phyloP scores from a whole-genome alignment of 768 basidiomycete species.

The Termitomyces sp. region DNA sequence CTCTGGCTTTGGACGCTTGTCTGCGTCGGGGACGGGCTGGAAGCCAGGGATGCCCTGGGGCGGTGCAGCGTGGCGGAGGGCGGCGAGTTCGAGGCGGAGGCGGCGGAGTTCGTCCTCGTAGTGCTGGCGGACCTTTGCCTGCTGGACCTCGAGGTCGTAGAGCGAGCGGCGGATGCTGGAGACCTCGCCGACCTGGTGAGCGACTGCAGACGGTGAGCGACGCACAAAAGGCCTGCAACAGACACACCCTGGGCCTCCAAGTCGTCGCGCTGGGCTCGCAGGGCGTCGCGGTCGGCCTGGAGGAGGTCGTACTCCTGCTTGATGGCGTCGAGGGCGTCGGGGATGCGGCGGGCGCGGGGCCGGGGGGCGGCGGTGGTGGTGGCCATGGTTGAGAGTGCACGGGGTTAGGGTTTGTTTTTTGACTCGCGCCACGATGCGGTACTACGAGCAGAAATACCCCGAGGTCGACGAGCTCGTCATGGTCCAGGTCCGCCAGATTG shows the following conservation, averaged over 20 bases:
- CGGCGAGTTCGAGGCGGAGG: conserved; percentile 66
- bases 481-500: conserved; percentile 99
- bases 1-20: conserved; percentile 16
- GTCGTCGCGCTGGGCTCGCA: conserved; percentile 85
- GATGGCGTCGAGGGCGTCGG: conserved; percentile 74
- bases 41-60: conserved; percentile 20
- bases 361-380: not conserved
- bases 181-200: conserved; percentile 84
- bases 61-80: conserved; percentile 10
- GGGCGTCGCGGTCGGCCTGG: conserved; percentile 46
- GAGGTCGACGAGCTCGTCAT: conserved; percentile 98
- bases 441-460: conserved; percentile 91
- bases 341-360: conserved; percentile 37
- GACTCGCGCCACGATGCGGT: conserved; percentile 57
- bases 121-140: conserved; percentile 79
- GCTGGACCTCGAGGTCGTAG: conserved; percentile 89
- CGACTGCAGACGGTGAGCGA: conserved; percentile 33
- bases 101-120: conserved; percentile 84
- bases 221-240: not conserved
- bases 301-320: conserved; percentile 77
- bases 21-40: conserved; percentile 10
- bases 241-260: conserved; percentile 77
- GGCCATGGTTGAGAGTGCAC: not conserved
- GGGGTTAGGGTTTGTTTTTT: conserved; percentile 17
- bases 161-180: conserved; percentile 86